Base-by-base conservation (phyloP, 2,329 filamentous ascomycete genomes). In the Fusarium sp. region DNA sequence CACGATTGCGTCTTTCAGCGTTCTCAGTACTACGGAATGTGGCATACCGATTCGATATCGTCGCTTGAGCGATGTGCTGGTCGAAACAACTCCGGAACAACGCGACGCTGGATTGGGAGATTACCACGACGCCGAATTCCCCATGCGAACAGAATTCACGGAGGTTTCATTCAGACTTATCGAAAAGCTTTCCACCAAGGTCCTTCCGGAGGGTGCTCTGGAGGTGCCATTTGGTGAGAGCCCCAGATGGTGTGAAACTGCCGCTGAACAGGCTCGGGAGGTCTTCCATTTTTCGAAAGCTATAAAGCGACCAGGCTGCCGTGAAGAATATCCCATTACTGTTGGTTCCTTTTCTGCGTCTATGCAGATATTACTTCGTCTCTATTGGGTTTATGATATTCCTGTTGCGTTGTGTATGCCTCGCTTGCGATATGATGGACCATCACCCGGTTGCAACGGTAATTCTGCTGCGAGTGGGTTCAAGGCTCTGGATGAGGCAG, bases 281-380 rank as follows among this genome's bases (percentile, higher is more conserved):
- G 4, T 6, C 3, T 56, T 22, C 8, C 43, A 48, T 7, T 38
- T 27, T 12, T n/a, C n/a, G 1, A 16, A 20, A 13, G n/a, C 4
- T 1, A 8, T 5, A 38, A n/a, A 22, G 13, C 45, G 51, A 15
- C 11, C 7, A 3, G 8, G 22, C 6, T 38, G 25, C 5, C 32
- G 16, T 8, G 38, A 7, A 8, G 5, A 30, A 0, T 13, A n/a
- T 30, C 6, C 12, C 0, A 52, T 10, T 8, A 2, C 29, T 3
- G 3, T 57, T 2, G n/a, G 9, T 5, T 57, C 25, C 1, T 41
- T 41, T 2, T 20, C 30, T 4, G 1, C 12, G 6, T 57, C 22
- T 15, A n/a, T n/a, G 29, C 10, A 57, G 5, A 12, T 12, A 6
- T 11, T 29, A 3, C 15, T 57, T 13, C 20, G 29, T 2, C 41